phyloP scores from a whole-genome alignment of 176 grass and related monocot species.

The Paspalum notatum region DNA sequence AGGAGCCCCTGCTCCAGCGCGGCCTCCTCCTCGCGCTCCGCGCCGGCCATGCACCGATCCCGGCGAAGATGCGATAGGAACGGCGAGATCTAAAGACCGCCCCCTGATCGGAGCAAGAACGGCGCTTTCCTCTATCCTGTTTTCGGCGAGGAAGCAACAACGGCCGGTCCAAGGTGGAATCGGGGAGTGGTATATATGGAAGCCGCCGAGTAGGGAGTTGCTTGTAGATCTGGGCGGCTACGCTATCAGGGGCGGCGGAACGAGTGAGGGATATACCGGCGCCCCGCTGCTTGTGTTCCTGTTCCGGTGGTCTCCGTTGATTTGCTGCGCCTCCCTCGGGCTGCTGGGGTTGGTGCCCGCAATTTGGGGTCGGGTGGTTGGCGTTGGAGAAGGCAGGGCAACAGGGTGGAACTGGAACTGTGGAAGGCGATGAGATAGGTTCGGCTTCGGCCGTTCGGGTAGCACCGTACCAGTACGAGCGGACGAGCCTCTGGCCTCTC shows the following conservation, averaged over 20 bases:
- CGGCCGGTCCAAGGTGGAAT: conserved; percentile 1
- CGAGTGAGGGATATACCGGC: conserved; percentile 32
- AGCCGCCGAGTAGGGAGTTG: neutral
- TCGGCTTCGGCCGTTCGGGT: neutral
- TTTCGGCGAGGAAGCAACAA: neutral
- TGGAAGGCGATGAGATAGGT: neutral
- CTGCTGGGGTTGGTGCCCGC: neutral
- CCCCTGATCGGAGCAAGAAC: conserved; percentile 2
- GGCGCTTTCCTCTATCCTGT: neutral
- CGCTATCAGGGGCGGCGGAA: neutral
- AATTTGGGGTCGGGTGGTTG: neutral
- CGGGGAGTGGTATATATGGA: conserved; percentile 5
- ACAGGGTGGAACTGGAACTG: no score
- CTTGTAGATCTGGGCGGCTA: conserved; percentile 49
- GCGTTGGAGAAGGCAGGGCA: neutral
- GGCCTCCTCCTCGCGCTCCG: conserved; percentile 20
- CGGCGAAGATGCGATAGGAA: neutral
- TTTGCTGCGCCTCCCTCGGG: neutral
- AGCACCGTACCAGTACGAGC: no score
- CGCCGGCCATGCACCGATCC: conserved; percentile 32
- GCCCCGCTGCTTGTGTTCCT: neutral
- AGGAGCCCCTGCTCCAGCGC: conserved; percentile 54
- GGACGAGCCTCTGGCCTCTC: no score
- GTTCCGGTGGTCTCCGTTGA: neutral
- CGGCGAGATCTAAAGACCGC: neutral